These are phyloP conservation scores for Botryotinia convoluta DNA, from an alignment of 2,329 filamentous ascomycete genomes.

Conservation along the genomic window DNA sequence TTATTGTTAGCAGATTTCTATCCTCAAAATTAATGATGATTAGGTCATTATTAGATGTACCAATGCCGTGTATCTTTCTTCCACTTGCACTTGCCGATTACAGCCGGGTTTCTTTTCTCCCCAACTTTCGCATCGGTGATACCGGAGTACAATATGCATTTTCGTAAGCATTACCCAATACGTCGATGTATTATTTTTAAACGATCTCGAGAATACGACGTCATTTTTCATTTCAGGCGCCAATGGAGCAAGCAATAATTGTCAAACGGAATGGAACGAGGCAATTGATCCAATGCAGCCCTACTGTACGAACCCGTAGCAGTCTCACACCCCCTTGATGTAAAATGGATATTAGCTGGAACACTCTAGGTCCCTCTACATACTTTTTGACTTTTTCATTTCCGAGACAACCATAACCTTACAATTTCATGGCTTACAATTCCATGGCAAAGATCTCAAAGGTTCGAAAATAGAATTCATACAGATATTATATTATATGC, in stretches of 20 bases:
- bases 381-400: neutral
- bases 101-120: neutral
- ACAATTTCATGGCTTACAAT: neutral
- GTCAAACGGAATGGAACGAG: slow-evolving; percentile 5
- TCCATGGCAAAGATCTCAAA: slow-evolving; percentile 2
- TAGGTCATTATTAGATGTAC: neutral
- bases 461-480: slow-evolving; percentile 13
- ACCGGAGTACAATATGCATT: neutral
- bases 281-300: slow-evolving; percentile 5
- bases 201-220: slow-evolving; percentile 8
- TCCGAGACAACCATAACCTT: slow-evolving; percentile 1
- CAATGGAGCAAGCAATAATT: neutral
- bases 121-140: neutral
- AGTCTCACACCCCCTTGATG: slow-evolving; percentile 2
- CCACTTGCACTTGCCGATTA: neutral
- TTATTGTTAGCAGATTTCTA: slow-evolving; percentile 1
- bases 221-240: neutral
- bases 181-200: neutral
- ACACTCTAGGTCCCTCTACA: neutral
- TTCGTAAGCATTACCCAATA: slow-evolving; percentile 14
- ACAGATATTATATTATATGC: slow-evolving; percentile 2
- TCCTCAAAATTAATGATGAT: neutral
- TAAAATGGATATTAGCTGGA: neutral
- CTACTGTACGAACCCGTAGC: slow-evolving; percentile 8
- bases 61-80: neutral